These are phyloP conservation scores for Crithidia bombi DNA, from an alignment of 208 protist genomes.

Conservation along the genomic window DNA sequence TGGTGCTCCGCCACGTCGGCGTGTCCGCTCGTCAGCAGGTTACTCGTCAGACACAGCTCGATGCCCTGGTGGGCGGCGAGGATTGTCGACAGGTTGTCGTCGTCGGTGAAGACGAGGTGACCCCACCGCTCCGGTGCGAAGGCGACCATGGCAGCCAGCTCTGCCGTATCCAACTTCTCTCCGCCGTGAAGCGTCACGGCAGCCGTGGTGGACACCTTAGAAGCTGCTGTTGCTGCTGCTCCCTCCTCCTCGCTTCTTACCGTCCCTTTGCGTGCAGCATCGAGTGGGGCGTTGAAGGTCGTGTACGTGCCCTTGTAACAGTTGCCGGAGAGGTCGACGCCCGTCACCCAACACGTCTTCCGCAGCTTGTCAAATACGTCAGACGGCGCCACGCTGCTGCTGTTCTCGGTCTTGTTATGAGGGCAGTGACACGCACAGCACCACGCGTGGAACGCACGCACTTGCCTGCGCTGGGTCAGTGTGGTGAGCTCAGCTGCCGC, in stretches of 20 bases:
- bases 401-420: background rate
- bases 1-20: conserved; percentile 61
- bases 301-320: conserved; percentile 75
- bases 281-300: conserved; percentile 52
- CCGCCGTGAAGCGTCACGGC: conserved; percentile 79
- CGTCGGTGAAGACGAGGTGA: conserved; percentile 81
- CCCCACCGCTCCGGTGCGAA: conserved; percentile 77
- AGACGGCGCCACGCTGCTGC: background rate
- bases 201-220: conserved; percentile 21
- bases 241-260: conserved; percentile 18
- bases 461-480: conserved; percentile 45
- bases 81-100: conserved; percentile 35
- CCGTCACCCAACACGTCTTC: conserved; percentile 74
- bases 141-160: conserved; percentile 68
- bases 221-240: conserved; percentile 2
- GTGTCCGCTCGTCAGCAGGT: conserved; percentile 74
- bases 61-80: conserved; percentile 55
- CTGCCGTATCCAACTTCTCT: conserved; percentile 74
- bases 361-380: conserved; percentile 27
- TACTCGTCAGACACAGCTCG: conserved; percentile 89
- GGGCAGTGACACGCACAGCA: background rate
- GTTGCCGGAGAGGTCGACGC: conserved; percentile 89
- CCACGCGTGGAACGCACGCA: conserved; percentile 48
- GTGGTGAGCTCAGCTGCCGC: conserved; percentile 56
- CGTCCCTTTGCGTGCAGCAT: conserved; percentile 22